Evolutionary conservation across 2,329 filamentous ascomycete species (phyloP).

Genomic region (Neurospora sp.): DNA sequence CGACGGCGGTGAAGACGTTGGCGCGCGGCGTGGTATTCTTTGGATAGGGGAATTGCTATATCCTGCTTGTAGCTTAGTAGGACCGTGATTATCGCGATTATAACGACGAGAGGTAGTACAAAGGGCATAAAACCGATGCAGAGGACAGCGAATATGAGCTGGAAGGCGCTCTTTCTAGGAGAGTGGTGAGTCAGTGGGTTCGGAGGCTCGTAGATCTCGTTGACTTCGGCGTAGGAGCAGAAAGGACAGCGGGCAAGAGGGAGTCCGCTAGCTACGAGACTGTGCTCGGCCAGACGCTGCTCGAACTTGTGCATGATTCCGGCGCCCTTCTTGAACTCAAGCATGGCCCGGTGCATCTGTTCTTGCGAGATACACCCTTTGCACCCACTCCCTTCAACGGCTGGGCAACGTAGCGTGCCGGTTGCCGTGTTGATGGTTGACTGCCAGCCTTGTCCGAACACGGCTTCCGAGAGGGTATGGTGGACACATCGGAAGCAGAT

Average conservation of each 20-base stretch:
- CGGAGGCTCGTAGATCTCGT: conserved; percentile 58
- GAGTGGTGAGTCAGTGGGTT: neutral
- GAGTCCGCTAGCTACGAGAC: conserved; percentile 60
- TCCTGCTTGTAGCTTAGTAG: conserved; percentile 32
- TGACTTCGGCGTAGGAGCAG: conserved; percentile 82
- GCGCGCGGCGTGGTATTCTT: conserved; percentile 49
- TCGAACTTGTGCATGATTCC: conserved; percentile 70
- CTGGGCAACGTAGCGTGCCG: conserved; percentile 75
- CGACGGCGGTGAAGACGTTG: conserved; percentile 58
- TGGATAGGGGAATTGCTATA: conserved; percentile 30
- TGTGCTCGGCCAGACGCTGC: conserved; percentile 67
- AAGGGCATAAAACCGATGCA: conserved; percentile 46
- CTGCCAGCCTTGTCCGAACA: conserved; percentile 89
- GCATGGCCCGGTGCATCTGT: conserved; percentile 63
- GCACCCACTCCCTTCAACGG: conserved; percentile 62
- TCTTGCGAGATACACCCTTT: conserved; percentile 59
- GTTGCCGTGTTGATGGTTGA: conserved; percentile 63
- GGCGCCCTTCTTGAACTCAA: conserved; percentile 55
- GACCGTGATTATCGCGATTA: conserved; percentile 20
- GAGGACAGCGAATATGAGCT: conserved; percentile 38
- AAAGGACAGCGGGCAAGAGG: conserved; percentile 80
- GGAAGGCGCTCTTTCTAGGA: conserved; percentile 31
- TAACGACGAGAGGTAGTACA: conserved; percentile 36
- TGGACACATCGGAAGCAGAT: conserved; percentile 77
- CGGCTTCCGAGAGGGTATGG: conserved; percentile 70